These are phyloP conservation scores for Calocybe gambosa DNA, from an alignment of 1,284 basidiomycete species.

Conservation along the genomic window DNA sequence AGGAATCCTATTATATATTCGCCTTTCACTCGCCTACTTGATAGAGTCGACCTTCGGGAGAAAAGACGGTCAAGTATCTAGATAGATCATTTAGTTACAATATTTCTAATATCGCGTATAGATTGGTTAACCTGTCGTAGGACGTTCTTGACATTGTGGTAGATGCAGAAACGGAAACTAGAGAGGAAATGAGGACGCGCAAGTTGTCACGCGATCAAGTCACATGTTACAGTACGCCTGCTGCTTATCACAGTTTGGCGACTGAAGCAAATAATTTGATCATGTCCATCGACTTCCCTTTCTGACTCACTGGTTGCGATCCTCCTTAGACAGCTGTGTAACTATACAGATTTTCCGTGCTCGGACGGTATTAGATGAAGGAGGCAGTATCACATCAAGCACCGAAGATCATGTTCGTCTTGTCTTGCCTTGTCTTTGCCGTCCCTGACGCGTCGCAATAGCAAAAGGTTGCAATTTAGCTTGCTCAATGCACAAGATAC, in stretches of 20 bases:
- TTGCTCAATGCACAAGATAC: slow-evolving; percentile 89
- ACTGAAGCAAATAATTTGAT: too few species aligned
- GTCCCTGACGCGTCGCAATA: slow-evolving; percentile 26
- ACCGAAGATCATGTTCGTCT: slow-evolving; percentile 85
- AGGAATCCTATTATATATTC: neutral
- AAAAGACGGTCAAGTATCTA: slow-evolving; percentile 90
- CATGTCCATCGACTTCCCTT: neutral
- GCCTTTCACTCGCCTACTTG: slow-evolving; percentile 80
- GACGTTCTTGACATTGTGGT: slow-evolving; percentile 74
- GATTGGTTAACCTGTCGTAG: slow-evolving; percentile 57
- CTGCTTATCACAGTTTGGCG: too few species aligned
- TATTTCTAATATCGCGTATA: neutral
- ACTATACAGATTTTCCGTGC: too few species aligned
- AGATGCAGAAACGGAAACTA: slow-evolving; percentile 13
- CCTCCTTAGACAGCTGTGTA: too few species aligned
- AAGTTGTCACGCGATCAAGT: slow-evolving; percentile 38
- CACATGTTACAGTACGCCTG: slow-evolving; percentile 27
- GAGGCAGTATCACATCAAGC: slow-evolving; percentile 82
- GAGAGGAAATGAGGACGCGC: slow-evolving; percentile 40
- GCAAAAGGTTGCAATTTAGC: slow-evolving; percentile 93
- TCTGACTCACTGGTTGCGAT: neutral
- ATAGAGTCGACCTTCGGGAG: slow-evolving; percentile 89
- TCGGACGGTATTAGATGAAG: too few species aligned
- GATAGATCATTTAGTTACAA: slow-evolving; percentile 1
- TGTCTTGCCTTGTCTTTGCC: neutral